These are phyloP conservation scores for Dictyostelium intermedium DNA, from an alignment of 78 protist genomes.

Conservation along the genomic window DNA sequence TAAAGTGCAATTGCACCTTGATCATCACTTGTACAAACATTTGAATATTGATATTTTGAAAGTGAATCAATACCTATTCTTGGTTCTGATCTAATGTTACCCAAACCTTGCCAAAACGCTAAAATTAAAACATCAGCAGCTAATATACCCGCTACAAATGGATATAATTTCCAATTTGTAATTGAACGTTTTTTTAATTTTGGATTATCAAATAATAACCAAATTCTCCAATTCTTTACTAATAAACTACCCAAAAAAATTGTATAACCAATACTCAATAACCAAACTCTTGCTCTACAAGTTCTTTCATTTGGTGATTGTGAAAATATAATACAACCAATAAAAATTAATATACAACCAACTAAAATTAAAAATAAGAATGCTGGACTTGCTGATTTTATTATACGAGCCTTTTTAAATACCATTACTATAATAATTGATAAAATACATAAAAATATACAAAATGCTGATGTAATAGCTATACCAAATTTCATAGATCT, in stretches of 20 bases:
- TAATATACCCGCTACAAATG: not conserved
- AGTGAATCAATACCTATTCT: not conserved
- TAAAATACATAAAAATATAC: not conserved
- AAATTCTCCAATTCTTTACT: slow-evolving; percentile 45
- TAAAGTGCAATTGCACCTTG: not conserved
- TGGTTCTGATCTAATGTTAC: not conserved
- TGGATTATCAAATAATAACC: slow-evolving; percentile 52
- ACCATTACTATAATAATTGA: not conserved
- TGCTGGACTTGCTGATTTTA: slow-evolving; percentile 46
- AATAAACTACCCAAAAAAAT: slow-evolving; percentile 33
- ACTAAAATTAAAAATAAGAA: slow-evolving; percentile 6
- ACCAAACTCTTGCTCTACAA: slow-evolving; percentile 36
- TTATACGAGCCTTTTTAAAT: not conserved
- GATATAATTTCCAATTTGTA: slow-evolving; percentile 16
- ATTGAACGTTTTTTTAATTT: not conserved
- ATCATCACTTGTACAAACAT: not conserved
- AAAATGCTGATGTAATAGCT: not conserved
- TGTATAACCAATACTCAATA: slow-evolving; percentile 33
- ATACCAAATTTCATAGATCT: slow-evolving; percentile 18
- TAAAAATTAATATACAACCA: slow-evolving; percentile 13
- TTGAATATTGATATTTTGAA: not conserved
- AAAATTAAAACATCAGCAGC: not conserved
- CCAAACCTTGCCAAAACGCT: not conserved
- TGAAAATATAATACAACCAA: slow-evolving; percentile 23
- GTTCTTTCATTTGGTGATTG: not conserved